These are phyloP conservation scores for Tolypocladium tropicale DNA, from an alignment of 2,329 filamentous ascomycete species.

Conservation along the genomic window DNA sequence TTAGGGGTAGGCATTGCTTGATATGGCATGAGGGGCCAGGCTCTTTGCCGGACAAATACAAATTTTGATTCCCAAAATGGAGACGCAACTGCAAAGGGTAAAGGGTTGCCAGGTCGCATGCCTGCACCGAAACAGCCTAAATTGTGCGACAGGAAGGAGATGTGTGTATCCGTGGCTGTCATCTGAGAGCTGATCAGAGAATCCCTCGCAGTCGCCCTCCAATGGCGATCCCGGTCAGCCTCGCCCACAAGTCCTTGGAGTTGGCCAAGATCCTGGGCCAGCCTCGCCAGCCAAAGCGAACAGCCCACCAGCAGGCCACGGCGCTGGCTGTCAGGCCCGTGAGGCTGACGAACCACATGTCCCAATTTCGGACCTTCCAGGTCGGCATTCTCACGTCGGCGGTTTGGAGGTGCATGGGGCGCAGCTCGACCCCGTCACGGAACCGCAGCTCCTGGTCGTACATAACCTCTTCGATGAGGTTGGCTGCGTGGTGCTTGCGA, in stretches of 20 bases:
- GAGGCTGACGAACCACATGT: conserved; percentile 12
- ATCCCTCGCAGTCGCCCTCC: neutral
- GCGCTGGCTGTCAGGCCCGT: neutral
- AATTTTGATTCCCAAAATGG: neutral
- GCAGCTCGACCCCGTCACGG: conserved; percentile 4
- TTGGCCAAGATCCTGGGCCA: neutral
- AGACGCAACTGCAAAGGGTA: neutral
- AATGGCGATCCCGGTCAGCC: neutral
- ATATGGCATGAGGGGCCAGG: neutral
- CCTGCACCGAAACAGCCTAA: neutral
- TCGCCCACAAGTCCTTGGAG: neutral
- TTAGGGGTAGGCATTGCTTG: neutral
- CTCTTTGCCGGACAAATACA: neutral
- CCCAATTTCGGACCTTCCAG: conserved; percentile 28
- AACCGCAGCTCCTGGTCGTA: conserved; percentile 20
- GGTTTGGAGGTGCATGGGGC: conserved; percentile 30
- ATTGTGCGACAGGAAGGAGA: neutral
- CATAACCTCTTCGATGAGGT: conserved; percentile 31
- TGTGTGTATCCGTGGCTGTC: neutral
- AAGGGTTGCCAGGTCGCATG: neutral
- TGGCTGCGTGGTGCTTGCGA: conserved; percentile 26
- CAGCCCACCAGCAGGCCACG: neutral
- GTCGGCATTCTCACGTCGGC: conserved; percentile 29
- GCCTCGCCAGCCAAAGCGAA: neutral
- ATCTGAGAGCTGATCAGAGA: neutral